These are phyloP conservation scores for Hypoxylon sp. DNA, from an alignment of 2,329 filamentous ascomycete genomes.

Conservation along the genomic window DNA sequence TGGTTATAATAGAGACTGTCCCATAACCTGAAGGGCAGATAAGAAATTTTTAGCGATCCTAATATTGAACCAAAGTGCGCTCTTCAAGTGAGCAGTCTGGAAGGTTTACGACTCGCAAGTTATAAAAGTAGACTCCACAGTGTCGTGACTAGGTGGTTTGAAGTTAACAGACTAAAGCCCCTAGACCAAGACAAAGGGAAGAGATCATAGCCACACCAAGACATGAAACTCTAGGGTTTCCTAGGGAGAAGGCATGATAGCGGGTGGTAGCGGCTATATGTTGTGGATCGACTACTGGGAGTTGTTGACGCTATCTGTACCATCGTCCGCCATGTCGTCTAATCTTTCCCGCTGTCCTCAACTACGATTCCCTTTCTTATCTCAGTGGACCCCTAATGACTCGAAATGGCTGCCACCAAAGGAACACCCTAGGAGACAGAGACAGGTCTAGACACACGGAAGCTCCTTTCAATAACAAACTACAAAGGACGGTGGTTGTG, in stretches of 20 bases:
- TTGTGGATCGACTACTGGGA: constrained; percentile 13
- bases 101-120: constrained; percentile 29
- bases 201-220: neutral
- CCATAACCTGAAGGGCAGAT: neutral
- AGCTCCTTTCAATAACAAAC: constrained; percentile 11
- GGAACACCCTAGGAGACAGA: neutral
- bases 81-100: constrained; percentile 12
- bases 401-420: constrained; percentile 5
- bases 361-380: constrained; percentile 1
- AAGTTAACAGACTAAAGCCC: neutral
- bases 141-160: constrained; percentile 11
- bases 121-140: constrained; percentile 18
- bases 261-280: neutral
- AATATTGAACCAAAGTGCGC: constrained; percentile 7
- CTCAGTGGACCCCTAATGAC: constrained; percentile 26
- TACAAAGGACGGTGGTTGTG: constrained; percentile 6
- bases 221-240: constrained; percentile 32
- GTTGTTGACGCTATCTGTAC: constrained; percentile 22
- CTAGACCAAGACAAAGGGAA: constrained; percentile 5
- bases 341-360: constrained; percentile 22
- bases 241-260: constrained; percentile 1
- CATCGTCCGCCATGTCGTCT: constrained; percentile 22
- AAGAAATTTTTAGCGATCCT: neutral
- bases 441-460: constrained; percentile 5
- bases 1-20: constrained; percentile 16